Percentiles rank a stretch among this genome's conserved stretches.
phyloP scores from a whole-genome alignment of 148 eudicot species.

The Arbutus unedo region DNA sequence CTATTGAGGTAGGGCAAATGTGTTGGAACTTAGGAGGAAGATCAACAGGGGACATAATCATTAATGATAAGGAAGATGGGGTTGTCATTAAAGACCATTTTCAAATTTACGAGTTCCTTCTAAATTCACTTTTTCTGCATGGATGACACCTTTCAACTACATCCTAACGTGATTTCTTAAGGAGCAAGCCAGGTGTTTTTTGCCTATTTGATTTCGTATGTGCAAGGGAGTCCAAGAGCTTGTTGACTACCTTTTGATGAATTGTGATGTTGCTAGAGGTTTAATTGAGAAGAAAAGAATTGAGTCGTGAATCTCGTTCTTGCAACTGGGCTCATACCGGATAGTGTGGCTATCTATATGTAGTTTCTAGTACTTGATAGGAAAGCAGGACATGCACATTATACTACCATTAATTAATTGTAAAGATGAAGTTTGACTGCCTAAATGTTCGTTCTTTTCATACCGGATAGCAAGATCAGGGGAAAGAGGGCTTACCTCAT shows the following conservation, averaged over 20 bases:
- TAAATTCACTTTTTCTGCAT: neutral
- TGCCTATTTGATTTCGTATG: neutral
- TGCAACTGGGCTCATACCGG: no score
- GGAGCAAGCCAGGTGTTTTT: no score
- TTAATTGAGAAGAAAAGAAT: neutral
- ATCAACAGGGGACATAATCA: neutral
- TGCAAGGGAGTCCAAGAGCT: neutral
- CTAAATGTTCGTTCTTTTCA: no score
- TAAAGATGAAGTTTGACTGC: no score
- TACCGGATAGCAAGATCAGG: no score
- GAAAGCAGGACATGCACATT: no score
- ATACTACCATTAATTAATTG: no score
- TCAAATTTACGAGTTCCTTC: neutral
- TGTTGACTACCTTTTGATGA: neutral
- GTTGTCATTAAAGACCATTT: neutral
- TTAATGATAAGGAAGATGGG: neutral
- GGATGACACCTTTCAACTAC: neutral
- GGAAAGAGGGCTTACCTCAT: no score
- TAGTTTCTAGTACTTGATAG: no score
- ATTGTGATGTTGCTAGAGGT: neutral
- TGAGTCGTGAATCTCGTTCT: no score
- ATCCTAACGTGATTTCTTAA: neutral
- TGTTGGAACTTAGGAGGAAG: neutral
- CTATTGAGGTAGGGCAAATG: neutral
- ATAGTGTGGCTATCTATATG: no score